Conservation (phyloP, 164 flowering plant species). For the Magnolia sinica region DNA sequence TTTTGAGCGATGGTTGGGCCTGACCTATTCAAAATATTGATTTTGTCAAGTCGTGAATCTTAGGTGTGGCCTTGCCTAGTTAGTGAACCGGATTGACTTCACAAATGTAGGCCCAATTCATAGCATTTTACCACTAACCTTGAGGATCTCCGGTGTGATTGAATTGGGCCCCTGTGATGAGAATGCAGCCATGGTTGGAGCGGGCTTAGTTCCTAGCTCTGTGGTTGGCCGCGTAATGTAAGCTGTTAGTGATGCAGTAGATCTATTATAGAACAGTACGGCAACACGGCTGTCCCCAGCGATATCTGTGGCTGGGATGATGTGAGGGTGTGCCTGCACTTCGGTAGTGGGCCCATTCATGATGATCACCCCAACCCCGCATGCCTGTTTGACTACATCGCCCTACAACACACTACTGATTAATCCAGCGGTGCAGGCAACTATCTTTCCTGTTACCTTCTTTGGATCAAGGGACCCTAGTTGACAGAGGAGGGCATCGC, state of each 20-base stretch:
- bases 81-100: no score
- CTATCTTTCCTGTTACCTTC: constrained; percentile 58
- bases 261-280: constrained; percentile 40
- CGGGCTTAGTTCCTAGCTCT: constrained; percentile 41
- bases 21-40: no score
- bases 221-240: constrained; percentile 45
- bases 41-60: no score
- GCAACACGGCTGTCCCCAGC: constrained; percentile 29
- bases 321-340: constrained; percentile 38
- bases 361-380: constrained; percentile 59
- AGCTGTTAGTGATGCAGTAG: constrained; percentile 51
- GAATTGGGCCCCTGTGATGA: constrained; percentile 76
- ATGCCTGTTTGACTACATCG: constrained; percentile 27
- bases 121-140: constrained; percentile 34
- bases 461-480: constrained; percentile 38
- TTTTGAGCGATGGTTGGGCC: no score
- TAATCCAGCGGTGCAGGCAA: constrained; percentile 49
- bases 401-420: constrained; percentile 44
- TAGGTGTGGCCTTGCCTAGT: no score
- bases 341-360: constrained; percentile 29
- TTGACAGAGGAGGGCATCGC: constrained; percentile 27
- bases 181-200: constrained; percentile 80
- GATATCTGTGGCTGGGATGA: constrained; percentile 50
- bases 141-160: constrained; percentile 67
- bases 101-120: no score